Evolutionary conservation across 2,329 filamentous ascomycete species (phyloP), one percentile per base, ranked within the genome.

Genomic region (Peltaster fructicola): DNA sequence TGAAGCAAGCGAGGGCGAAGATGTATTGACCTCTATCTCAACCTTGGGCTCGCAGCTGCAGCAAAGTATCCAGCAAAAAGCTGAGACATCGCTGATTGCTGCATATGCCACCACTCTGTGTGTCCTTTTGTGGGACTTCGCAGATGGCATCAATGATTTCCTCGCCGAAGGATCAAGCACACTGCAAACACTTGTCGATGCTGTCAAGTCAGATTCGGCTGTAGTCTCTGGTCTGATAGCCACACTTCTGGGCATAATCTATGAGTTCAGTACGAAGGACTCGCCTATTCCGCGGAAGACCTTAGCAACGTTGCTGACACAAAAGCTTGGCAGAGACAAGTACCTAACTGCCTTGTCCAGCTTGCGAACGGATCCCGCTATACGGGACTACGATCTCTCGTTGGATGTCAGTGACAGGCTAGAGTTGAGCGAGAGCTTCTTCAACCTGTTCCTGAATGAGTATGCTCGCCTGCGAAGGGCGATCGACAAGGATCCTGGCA

Each of bases 201-300:
- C 36, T 7, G 35, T 38, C 6, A 77, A 88, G 39, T 68, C 72
- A 14, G 70, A 79, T 19, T 58, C 43, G 52, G 36, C 41, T 4
- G 30, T 42, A 5, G 33, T 45, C 6, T 29, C 40, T 9, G 88
- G 88, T 2, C 61, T 98, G 8, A 81, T 77, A 45, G 76, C 82
- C 9, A 71, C 82, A 45, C 56, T 98, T 1, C 61, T 95, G 2
- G 88, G 85, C 7, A 73, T 90, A 11, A 65, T 88, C 4, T 98
- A 95, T 47, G 88, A 98, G 43, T 98, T 95, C 44, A 95, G 85
- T 7, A 93, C 85, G 1, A 92, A 91, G 46, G 88, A 98, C 51
- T 95, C 85, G 0, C 81, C 88, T 0, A 74, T 98, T 25, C 68
- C 85, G 5, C 67, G 88, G 32, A 63, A 71, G 13, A 84, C 76